Evolutionary conservation across 2,329 filamentous ascomycete species (phyloP), one percentile per base, ranked within the genome.

Genomic region (Botryotinia globosa): DNA sequence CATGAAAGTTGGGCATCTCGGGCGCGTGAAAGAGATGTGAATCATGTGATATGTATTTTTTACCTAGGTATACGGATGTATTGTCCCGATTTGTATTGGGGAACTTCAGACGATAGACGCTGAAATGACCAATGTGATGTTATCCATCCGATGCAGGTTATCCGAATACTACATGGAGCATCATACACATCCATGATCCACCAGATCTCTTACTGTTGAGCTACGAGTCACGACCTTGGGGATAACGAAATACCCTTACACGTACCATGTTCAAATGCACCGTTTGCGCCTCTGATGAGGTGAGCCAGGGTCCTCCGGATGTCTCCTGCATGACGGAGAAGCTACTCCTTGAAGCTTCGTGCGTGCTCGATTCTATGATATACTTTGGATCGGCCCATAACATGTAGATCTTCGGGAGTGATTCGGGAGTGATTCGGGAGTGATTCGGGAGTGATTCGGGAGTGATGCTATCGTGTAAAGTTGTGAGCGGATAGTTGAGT

Each of bases 381-480:
- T 12, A 51, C 14, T 34, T 44, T 65, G 29, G 12, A 65, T 65
- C 44, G 44, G 20, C 34, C 34, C 25, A 67, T 56, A 32, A 18
- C 10, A 32, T 32, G 65, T 42, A 32, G 34, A 56, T 42, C 34
- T 56, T 32, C 65, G 65, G 48, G 29, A 42, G 65, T 42, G 48
- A 68, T 20, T 68, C 34, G 65, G 48, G 37, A 68, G 34, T 16
- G 34, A 32, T 48, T 32, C 65, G 65, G 48, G 29, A 42, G 65
- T 42, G 48, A 68, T 56, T 32, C 65, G 65, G 48, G 29, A 42
- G 65, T 42, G 48, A 68, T 20, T 68, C 34, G 65, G 48, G 37
- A 68, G 34, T 16, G 34, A 32, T 48, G 14, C 32, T 34, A 25
- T 48, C 20, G 20, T 34, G 29, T 65, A 65, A 51, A 29, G 45